These are phyloP conservation scores for Stagonosporopsis tanaceti DNA, from an alignment of 2,329 filamentous ascomycete genomes.

Conservation along the genomic window DNA sequence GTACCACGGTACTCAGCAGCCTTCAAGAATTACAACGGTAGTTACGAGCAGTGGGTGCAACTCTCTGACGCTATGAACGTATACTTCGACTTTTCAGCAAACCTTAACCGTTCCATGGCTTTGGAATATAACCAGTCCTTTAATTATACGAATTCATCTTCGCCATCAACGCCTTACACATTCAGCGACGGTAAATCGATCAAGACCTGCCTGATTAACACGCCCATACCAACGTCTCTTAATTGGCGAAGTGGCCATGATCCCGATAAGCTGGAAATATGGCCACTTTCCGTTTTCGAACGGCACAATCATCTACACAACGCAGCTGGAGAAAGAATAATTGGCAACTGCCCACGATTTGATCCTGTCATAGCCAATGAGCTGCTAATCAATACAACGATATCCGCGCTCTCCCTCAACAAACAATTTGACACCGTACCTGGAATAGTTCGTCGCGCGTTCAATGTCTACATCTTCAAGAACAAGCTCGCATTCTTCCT, in stretches of 20 bases:
- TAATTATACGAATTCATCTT: not conserved
- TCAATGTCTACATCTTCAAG: not conserved
- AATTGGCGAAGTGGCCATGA: too few species aligned
- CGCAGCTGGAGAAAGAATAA: too few species aligned
- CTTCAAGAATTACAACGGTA: not conserved
- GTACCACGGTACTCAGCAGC: not conserved
- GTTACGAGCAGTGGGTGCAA: not conserved
- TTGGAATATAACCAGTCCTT: not conserved
- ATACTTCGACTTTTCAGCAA: not conserved
- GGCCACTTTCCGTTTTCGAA: not conserved
- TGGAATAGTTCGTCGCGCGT: not conserved
- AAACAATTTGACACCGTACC: not conserved
- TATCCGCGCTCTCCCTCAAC: not conserved
- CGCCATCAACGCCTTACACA: not conserved
- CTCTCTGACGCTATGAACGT: not conserved
- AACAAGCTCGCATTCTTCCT: not conserved
- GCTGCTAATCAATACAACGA: not conserved
- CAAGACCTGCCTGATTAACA: too few species aligned
- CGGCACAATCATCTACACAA: not conserved
- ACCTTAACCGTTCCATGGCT: not conserved
- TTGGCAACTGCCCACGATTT: not conserved
- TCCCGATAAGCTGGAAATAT: too few species aligned
- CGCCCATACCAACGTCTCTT: too few species aligned
- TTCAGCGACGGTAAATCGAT: not conserved
- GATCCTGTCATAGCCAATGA: not conserved